phyloP scores from a whole-genome alignment of 164 flowering plant genomes.

The Macadamia integrifolia region DNA sequence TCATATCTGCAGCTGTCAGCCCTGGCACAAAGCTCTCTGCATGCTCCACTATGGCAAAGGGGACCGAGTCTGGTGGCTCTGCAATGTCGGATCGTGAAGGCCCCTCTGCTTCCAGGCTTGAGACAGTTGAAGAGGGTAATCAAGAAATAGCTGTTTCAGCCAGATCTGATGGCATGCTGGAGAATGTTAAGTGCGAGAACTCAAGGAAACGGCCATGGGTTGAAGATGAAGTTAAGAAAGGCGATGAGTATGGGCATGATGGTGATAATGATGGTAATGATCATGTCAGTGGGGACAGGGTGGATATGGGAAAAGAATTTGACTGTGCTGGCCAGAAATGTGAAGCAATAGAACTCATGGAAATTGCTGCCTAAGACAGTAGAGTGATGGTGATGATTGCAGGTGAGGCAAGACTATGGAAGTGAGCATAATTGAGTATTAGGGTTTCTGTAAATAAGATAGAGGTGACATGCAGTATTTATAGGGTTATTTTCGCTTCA shows the following conservation, averaged over 20 bases:
- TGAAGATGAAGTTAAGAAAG: conserved; percentile 20
- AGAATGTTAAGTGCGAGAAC: conserved; percentile 12
- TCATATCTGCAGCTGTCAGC: conserved; percentile 32
- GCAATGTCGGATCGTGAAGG: conserved; percentile 21
- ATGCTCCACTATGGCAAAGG: conserved; percentile 30
- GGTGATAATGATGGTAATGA: not conserved
- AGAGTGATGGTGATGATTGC: no score
- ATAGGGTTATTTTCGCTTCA: no score
- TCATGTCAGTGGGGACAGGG: conserved; percentile 11
- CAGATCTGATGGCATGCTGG: conserved; percentile 7
- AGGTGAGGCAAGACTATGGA: no score
- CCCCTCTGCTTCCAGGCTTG: conserved; percentile 19
- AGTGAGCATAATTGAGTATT: no score
- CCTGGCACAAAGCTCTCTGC: conserved; percentile 37
- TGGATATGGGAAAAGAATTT: not conserved
- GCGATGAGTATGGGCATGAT: conserved; percentile 18
- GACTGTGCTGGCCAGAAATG: not conserved
- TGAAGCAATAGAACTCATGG: not conserved
- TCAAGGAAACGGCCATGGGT: conserved; percentile 21
- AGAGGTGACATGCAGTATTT: no score
- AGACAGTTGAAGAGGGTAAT: conserved; percentile 29
- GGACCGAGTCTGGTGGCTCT: conserved; percentile 29
- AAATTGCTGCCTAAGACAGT: not conserved
- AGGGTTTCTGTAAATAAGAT: no score
- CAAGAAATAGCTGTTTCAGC: conserved; percentile 15